Evolutionary conservation across 2,329 filamentous ascomycete species (phyloP).

Genomic region (Pseudogymnoascus sp.): DNA sequence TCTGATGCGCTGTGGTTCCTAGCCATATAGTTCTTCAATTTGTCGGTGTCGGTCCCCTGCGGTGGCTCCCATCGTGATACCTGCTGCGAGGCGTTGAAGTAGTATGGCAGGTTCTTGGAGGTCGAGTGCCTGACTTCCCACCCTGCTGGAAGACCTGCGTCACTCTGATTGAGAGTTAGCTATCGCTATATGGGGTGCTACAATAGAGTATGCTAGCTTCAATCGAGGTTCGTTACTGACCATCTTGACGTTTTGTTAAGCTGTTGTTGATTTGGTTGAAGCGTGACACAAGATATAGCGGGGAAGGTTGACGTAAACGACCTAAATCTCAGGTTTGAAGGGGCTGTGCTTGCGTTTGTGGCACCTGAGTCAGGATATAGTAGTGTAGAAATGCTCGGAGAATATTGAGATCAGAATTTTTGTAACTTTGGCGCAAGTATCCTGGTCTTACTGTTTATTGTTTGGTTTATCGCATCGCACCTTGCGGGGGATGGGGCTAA

Average conservation of each 20-base stretch:
- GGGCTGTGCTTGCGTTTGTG: constrained; percentile 12
- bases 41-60: constrained; percentile 76
- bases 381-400: background rate
- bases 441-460: constrained; percentile 7
- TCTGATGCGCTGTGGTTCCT: constrained; percentile 62
- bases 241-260: background rate
- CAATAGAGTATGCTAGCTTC: background rate
- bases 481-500: constrained; percentile 1
- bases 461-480: constrained; percentile 5
- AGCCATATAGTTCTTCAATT: constrained; percentile 91
- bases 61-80: constrained; percentile 95
- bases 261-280: background rate
- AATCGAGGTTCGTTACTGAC: background rate
- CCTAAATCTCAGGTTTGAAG: constrained; percentile 5
- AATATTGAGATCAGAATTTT: background rate
- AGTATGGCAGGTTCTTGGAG: constrained; percentile 97
- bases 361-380: background rate
- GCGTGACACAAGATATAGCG: constrained; percentile 8
- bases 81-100: constrained; percentile 83
- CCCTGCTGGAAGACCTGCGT: constrained; percentile 71
- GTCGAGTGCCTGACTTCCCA: constrained; percentile 98
- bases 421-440: background rate
- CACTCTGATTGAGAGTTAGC: constrained; percentile 40
- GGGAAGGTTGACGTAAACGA: constrained; percentile 10
- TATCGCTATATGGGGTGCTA: background rate